These are phyloP conservation scores for Fusarium xyrophilum DNA, from an alignment of 2,329 filamentous ascomycete genomes.

Conservation along the genomic window DNA sequence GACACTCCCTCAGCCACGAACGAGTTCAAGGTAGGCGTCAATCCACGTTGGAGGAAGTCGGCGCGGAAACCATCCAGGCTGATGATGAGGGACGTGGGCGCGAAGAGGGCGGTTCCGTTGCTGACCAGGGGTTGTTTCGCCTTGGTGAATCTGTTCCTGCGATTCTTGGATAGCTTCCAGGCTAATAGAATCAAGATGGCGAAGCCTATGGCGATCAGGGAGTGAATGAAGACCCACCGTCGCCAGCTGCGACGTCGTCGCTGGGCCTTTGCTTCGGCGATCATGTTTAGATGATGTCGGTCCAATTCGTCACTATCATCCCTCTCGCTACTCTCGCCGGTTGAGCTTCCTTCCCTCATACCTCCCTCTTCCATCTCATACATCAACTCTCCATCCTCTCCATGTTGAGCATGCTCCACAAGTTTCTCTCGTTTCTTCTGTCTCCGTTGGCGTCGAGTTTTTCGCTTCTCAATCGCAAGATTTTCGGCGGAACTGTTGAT, in stretches of 20 bases:
- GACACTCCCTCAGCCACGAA: slow-evolving; percentile 86
- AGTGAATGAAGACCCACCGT: slow-evolving; percentile 61
- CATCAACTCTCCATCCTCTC: slow-evolving; percentile 79
- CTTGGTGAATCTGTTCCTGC: slow-evolving; percentile 44
- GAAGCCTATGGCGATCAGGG: slow-evolving; percentile 60
- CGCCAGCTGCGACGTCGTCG: slow-evolving; percentile 61
- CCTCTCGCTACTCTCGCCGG: slow-evolving; percentile 67
- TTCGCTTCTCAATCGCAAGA: slow-evolving; percentile 58
- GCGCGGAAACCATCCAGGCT: slow-evolving; percentile 96
- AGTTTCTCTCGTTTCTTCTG: slow-evolving; percentile 61
- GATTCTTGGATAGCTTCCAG: slow-evolving; percentile 63
- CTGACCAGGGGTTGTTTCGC: slow-evolving; percentile 53
- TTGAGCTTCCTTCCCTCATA: slow-evolving; percentile 70
- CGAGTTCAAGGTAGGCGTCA: slow-evolving; percentile 82
- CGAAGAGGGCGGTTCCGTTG: slow-evolving; percentile 90
- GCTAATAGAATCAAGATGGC: slow-evolving; percentile 63
- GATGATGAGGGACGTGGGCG: slow-evolving; percentile 89
- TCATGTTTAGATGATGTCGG: slow-evolving; percentile 58
- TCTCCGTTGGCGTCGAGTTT: slow-evolving; percentile 57
- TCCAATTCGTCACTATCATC: slow-evolving; percentile 66
- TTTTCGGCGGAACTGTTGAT: slow-evolving; percentile 58
- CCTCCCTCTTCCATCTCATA: slow-evolving; percentile 89
- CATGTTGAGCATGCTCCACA: slow-evolving; percentile 61
- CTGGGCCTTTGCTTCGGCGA: slow-evolving; percentile 55
- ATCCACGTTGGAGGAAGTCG: slow-evolving; percentile 82